Conservation (phyloP, 139 green algal species). For the Coelastrella sp. region DNA sequence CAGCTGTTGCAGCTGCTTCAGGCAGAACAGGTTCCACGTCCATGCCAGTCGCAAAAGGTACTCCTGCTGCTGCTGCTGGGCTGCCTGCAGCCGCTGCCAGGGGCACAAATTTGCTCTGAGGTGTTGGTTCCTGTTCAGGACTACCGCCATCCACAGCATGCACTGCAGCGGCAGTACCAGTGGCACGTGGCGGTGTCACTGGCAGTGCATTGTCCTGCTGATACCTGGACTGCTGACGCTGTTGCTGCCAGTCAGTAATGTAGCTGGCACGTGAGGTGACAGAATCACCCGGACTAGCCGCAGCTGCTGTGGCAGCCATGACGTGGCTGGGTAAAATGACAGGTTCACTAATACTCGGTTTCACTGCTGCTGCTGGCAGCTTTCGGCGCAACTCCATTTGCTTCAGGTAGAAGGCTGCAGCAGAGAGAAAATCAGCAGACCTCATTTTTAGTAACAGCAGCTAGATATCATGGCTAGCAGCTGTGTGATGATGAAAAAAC, state of each 20-base stretch:
- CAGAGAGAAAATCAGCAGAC: not conserved
- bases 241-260: conserved; percentile 24
- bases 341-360: conserved; percentile 7
- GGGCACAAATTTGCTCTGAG: conserved; percentile 24
- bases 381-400: conserved; percentile 34
- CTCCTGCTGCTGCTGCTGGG: too few relatives aligned
- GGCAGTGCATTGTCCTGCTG: not conserved
- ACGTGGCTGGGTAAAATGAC: conserved; percentile 6
- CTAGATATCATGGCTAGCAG: too few relatives aligned
- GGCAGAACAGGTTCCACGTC: too few relatives aligned
- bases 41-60: too few relatives aligned
- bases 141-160: not conserved
- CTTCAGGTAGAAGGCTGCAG: conserved; percentile 40
- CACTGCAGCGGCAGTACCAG: not conserved
- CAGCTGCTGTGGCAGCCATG: not conserved
- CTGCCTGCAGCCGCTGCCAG: conserved; percentile 4
- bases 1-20: not conserved
- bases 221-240: not conserved
- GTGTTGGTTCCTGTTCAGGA: conserved; percentile 9
- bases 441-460: too few relatives aligned
- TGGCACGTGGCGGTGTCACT: not conserved
- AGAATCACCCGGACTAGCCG: not conserved
- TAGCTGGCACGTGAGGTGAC: conserved; percentile 12
- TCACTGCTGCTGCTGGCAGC: not conserved
- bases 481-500: not conserved